A percentile compares a stretch with the other conserved stretches of the same genome.
These are phyloP conservation scores for Arxiozyma telluris DNA, from an alignment of 1,139 yeast genomes.

Conservation along the genomic window DNA sequence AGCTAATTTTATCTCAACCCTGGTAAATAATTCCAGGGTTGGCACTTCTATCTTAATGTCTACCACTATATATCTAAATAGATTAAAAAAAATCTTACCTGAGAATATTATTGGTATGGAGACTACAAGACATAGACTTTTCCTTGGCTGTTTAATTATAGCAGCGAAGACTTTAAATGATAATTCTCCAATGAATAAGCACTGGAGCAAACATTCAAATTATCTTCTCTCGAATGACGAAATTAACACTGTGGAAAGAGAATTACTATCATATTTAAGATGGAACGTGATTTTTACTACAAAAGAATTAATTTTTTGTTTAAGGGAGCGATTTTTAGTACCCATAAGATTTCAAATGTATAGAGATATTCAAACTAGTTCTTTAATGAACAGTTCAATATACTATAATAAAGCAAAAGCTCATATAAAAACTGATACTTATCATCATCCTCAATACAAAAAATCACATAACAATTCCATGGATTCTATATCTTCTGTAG, in stretches of 20 bases:
- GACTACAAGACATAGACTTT: constrained; percentile 88
- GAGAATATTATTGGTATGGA: constrained; percentile 89
- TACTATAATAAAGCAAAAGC: not conserved
- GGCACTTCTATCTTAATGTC: constrained; percentile 96
- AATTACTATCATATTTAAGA: constrained; percentile 66
- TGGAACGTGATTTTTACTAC: constrained; percentile 74
- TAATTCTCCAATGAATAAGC: constrained; percentile 86
- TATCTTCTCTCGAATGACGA: constrained; percentile 71
- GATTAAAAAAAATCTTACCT: constrained; percentile 70
- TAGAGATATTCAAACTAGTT: not conserved
- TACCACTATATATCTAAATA: constrained; percentile 70
- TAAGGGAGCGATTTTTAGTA: constrained; percentile 58
- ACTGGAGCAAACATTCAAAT: constrained; percentile 88
- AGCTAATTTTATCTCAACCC: constrained; percentile 56
- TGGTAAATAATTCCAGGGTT: constrained; percentile 77
- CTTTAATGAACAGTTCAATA: constrained; percentile 7
- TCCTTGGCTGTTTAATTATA: constrained; percentile 76
- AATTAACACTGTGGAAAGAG: constrained; percentile 86
- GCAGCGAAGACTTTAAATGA: constrained; percentile 91
- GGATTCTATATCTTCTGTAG: constrained; percentile 2
- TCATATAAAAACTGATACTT: not conserved
- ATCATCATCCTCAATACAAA: not conserved
- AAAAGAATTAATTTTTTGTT: constrained; percentile 56
- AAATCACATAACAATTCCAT: not conserved
- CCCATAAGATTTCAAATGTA: constrained; percentile 46